Percentiles rank a stretch among this genome's conserved stretches.
These are phyloP conservation scores for Ganoderma lucidum DNA, from an alignment of 1,284 basidiomycete species.

Conservation along the genomic window DNA sequence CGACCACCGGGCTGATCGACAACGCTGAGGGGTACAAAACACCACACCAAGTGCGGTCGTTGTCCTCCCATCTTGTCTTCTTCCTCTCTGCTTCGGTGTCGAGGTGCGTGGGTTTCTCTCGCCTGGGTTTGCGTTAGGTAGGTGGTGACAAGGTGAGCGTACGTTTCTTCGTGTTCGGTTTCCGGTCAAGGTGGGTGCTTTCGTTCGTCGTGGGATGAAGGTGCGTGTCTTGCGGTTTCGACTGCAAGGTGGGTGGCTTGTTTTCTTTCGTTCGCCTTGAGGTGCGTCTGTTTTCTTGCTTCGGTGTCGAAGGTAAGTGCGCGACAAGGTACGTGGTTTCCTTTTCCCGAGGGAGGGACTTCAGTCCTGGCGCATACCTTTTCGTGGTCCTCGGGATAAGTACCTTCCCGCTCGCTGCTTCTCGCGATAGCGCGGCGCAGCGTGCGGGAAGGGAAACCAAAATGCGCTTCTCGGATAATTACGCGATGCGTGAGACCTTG, in stretches of 20 bases:
- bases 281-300: neutral
- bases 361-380: slow-evolving; percentile 6
- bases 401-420: neutral
- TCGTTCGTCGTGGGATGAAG: neutral
- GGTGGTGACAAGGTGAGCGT: neutral
- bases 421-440: neutral
- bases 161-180: neutral
- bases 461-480: slow-evolving; percentile 6
- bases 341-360: slow-evolving; percentile 7
- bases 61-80: neutral
- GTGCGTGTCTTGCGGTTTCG: neutral
- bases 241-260: neutral
- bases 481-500: neutral
- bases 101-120: neutral
- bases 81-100: neutral
- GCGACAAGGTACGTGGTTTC: neutral
- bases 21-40: neutral
- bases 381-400: slow-evolving; percentile 9
- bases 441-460: slow-evolving; percentile 1
- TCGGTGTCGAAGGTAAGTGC: neutral
- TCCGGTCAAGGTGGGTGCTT: neutral
- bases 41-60: neutral
- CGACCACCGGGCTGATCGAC: neutral
- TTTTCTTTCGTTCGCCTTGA: neutral
- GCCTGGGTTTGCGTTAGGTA: neutral